phyloP scores from a whole-genome alignment of 2,329 filamentous ascomycete species.

The Neodidymelliopsis sp. region DNA sequence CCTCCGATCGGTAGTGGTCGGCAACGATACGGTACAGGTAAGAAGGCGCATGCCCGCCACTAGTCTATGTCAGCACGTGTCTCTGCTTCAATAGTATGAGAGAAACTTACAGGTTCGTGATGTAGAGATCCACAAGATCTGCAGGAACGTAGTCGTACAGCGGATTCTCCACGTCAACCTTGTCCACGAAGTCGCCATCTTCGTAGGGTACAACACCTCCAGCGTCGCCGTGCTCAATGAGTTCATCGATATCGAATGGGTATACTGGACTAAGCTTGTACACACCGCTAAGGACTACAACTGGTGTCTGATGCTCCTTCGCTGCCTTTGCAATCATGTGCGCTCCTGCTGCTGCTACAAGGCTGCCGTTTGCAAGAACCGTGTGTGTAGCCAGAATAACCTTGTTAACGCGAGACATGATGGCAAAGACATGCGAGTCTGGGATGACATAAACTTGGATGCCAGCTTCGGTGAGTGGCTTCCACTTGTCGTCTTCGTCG shows the following conservation, averaged over 20 bases:
- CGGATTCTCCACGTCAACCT: constrained; percentile 79
- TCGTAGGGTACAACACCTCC: constrained; percentile 78
- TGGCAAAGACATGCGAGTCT: constrained; percentile 85
- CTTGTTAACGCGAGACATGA: constrained; percentile 96
- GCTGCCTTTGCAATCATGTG: constrained; percentile 85
- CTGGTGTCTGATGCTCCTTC: constrained; percentile 79
- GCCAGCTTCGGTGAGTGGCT: constrained; percentile 78
- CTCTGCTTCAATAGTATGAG: constrained; percentile 11
- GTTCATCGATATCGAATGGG: constrained; percentile 79
- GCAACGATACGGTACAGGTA: constrained; percentile 76
- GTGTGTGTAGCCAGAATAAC: constrained; percentile 89
- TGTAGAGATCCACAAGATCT: constrained; percentile 79
- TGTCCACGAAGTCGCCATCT: constrained; percentile 79
- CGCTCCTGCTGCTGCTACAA: constrained; percentile 85
- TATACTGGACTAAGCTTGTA: constrained; percentile 94
- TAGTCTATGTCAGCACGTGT: constrained; percentile 42
- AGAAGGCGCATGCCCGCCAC: constrained; percentile 72
- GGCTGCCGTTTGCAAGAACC: constrained; percentile 85
- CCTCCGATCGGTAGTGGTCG: constrained; percentile 78
- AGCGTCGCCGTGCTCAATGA: constrained; percentile 88
- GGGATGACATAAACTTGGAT: constrained; percentile 84
- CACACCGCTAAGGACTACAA: constrained; percentile 87
- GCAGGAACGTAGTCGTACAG: constrained; percentile 83
- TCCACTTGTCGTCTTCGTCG: constrained; percentile 67
- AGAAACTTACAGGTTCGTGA: constrained; percentile 77